Base-by-base conservation (phyloP, 192 early-diverging fungal genomes). In the Gaertneriomyces semiglobifer region DNA sequence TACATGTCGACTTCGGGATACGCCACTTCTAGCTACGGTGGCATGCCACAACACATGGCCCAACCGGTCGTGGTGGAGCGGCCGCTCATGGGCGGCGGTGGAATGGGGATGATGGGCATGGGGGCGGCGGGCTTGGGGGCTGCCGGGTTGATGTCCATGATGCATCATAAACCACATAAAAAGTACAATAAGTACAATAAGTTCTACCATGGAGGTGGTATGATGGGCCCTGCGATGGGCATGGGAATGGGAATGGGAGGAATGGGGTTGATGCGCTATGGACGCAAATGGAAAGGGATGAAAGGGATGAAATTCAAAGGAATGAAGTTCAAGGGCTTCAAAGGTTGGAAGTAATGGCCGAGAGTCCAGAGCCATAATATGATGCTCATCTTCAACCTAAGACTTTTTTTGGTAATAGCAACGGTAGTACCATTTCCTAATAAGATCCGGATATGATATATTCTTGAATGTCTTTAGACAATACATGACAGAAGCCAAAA, bases 101-200 rank as follows among this genome's bases (percentile, higher is more conserved):
- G 48, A 0, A 18, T 20, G 5, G 20, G 50, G n/a, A 5, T n/a
- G 50, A 52, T 52, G 50, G 50, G 50, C 20, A 52, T 52, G 50
- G 50, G n/a, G 50, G 50, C 50, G 3, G 50, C n/a, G n/a, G 50
- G n/a, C n/a, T 52, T 52, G 50, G 50, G 50, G n/a, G 50, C n/a
- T 52, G 50, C 50, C n/a, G 50, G n/a, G 50, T n/a, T n/a, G n/a
- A 52, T 52, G 50, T 52, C 25, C 25, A 33, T 33, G 25, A 33
- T 33, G 25, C 25, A 33, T 33, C 25, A 33, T 33, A 33, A 33
- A 33, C 25, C 25, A 33, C 25, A 33, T 33, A 33, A 33, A 33
- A 33, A 33, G 25, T 33, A 33, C 25, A 33, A 33, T 2, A 33
- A 33, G 25, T 33, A 33, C 25, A 33, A 33, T 33, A 52, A 18